These are phyloP conservation scores for Mimosa bimucronata DNA, from an alignment of 306 rosid species.

Conservation along the genomic window DNA sequence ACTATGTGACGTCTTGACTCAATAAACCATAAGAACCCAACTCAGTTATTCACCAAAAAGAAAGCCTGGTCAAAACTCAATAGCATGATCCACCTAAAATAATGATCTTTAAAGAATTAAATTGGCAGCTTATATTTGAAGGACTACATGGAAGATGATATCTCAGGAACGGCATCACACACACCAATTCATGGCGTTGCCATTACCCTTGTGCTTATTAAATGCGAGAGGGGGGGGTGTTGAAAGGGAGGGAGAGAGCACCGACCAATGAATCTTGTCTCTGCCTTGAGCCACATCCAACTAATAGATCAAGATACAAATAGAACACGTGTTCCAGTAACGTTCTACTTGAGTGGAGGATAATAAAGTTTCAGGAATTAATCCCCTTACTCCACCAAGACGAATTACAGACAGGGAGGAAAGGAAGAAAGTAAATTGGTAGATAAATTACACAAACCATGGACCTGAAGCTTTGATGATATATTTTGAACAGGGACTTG, in stretches of 20 bases:
- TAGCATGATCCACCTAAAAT: neutral
- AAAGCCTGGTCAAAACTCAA: neutral
- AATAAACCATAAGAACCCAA: neutral
- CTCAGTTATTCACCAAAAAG: neutral
- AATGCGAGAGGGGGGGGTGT: neutral
- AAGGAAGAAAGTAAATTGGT: slow-evolving; percentile 36
- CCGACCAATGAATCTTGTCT: neutral
- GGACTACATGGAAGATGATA: neutral
- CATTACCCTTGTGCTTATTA: neutral
- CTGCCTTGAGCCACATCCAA: slow-evolving; percentile 13
- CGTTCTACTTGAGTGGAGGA: slow-evolving; percentile 33
- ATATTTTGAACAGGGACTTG: slow-evolving; percentile 28
- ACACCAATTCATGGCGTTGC: neutral
- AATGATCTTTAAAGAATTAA: neutral
- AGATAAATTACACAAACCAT: slow-evolving; percentile 46
- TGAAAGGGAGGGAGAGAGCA: neutral
- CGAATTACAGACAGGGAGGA: neutral
- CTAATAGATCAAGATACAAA: slow-evolving; percentile 29
- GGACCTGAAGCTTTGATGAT: slow-evolving; percentile 33
- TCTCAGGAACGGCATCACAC: neutral
- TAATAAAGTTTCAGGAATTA: slow-evolving; percentile 30
- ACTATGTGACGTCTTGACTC: neutral
- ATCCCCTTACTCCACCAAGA: slow-evolving; percentile 30
- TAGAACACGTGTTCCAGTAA: slow-evolving; percentile 35
- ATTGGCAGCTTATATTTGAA: neutral